phyloP scores from a whole-genome alignment of 2,329 filamentous ascomycete genomes.

The Diaporthe ampelina region DNA sequence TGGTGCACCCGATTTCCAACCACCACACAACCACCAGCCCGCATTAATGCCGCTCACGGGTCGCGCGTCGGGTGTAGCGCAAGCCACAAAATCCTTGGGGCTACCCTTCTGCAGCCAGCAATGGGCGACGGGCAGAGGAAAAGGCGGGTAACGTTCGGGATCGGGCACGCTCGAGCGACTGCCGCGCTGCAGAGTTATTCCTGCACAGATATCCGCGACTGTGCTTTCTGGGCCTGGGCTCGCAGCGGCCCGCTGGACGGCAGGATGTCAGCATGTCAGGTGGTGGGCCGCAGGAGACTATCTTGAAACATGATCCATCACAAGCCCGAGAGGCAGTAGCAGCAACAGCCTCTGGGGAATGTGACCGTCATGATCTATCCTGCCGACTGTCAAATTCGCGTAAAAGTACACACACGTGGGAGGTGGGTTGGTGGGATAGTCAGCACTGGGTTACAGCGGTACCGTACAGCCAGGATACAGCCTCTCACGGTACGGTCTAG shows the following conservation, averaged over 20 bases:
- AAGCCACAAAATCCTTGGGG: slow-evolving; percentile 12
- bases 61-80: not conserved
- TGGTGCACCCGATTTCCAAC: not conserved
- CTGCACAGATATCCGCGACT: slow-evolving; percentile 1
- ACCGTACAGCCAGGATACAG: not conserved
- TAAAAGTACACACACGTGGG: slow-evolving; percentile 26
- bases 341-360: not conserved
- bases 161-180: slow-evolving; percentile 9
- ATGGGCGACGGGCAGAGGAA: not conserved
- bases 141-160: not conserved
- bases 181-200: not conserved
- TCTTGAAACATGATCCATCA: slow-evolving; percentile 24
- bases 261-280: slow-evolving; percentile 5
- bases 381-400: not conserved
- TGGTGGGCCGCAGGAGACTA: slow-evolving; percentile 16
- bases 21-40: not conserved
- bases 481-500: not conserved
- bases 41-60: not conserved
- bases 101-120: not conserved
- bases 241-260: slow-evolving; percentile 24
- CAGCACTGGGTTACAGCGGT: not conserved
- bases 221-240: not conserved
- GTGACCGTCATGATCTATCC: not conserved
- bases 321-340: not conserved
- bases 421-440: not conserved